These are phyloP conservation scores for Hypoxylon sp. DNA, from an alignment of 2,329 filamentous ascomycete species.

Conservation along the genomic window DNA sequence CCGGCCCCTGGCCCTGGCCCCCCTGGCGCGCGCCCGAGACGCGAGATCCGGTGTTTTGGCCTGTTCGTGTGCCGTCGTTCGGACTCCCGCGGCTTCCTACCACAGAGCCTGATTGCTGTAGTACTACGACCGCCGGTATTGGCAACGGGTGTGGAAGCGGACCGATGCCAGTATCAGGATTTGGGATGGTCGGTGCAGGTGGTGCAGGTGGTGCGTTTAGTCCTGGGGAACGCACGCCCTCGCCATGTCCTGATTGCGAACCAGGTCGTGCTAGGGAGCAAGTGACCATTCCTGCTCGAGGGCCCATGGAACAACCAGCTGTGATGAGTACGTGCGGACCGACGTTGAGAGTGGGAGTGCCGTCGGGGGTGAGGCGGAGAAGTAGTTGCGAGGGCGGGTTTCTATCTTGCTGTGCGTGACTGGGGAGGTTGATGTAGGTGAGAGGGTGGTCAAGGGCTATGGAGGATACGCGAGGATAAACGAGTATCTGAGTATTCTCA, in stretches of 20 bases:
- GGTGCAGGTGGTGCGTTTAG: slow-evolving; percentile 1
- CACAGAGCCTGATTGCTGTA: neutral
- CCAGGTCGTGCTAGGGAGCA: neutral
- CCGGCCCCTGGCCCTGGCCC: slow-evolving; percentile 40
- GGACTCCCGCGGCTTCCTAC: neutral
- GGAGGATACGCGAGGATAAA: neutral
- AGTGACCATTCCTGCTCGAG: neutral
- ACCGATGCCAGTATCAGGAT: slow-evolving; percentile 11
- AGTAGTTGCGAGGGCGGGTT: neutral
- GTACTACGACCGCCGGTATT: neutral
- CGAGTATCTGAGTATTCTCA: neutral
- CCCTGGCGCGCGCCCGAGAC: slow-evolving; percentile 3
- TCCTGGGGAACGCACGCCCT: neutral
- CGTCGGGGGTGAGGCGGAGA: neutral
- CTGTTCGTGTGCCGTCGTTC: neutral
- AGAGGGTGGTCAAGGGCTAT: neutral
- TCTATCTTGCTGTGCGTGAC: neutral
- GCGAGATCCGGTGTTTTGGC: neutral
- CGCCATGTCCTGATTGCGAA: neutral
- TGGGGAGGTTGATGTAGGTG: neutral
- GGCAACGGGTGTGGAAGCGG: no score
- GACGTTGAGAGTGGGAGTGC: neutral
- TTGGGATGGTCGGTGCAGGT: slow-evolving; percentile 10
- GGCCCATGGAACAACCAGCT: neutral
- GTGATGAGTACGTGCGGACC: slow-evolving; percentile 9